Evolutionary conservation across 164 flowering plant genomes (phyloP).

Genomic region (Kingdonia uniflora): DNA sequence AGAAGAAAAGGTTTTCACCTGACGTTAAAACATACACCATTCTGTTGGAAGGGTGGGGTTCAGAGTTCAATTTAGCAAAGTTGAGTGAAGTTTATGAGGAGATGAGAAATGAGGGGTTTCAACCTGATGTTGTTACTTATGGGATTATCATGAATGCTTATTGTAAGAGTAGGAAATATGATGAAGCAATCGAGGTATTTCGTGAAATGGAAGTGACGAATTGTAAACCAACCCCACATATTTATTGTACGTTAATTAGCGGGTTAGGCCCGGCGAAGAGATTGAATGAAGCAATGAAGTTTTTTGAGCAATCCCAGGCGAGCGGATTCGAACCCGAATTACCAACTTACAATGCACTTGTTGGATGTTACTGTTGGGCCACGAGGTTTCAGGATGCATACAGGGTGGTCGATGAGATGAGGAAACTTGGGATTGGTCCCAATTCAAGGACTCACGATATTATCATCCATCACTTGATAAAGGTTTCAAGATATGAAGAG

Average conservation of each 20-base stretch:
- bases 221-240: constrained; percentile 14
- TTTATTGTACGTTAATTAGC: constrained; percentile 54
- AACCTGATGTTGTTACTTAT: constrained; percentile 21
- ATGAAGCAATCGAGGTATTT: constrained; percentile 16
- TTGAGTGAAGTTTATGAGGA: constrained; percentile 48
- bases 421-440: constrained; percentile 44
- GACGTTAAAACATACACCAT: constrained; percentile 28
- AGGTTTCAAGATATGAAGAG: constrained; percentile 32
- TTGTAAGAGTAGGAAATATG: constrained; percentile 11
- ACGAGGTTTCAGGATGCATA: constrained; percentile 42
- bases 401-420: constrained; percentile 62
- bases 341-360: constrained; percentile 77
- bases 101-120: constrained; percentile 33
- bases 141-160: constrained; percentile 20
- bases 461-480: constrained; percentile 62
- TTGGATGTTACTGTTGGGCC: constrained; percentile 67
- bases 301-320: constrained; percentile 43
- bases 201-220: constrained; percentile 16
- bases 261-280: constrained; percentile 62
- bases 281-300: constrained; percentile 50
- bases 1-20: constrained; percentile 21
- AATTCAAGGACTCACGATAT: constrained; percentile 69
- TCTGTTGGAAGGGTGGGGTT: constrained; percentile 77
- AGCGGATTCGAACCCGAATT: constrained; percentile 41
- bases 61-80: constrained; percentile 32